Percentiles rank a stretch among this genome's conserved stretches.
Conservation (phyloP, 768 basidiomycete genomes). For the Suillus bovinus region DNA sequence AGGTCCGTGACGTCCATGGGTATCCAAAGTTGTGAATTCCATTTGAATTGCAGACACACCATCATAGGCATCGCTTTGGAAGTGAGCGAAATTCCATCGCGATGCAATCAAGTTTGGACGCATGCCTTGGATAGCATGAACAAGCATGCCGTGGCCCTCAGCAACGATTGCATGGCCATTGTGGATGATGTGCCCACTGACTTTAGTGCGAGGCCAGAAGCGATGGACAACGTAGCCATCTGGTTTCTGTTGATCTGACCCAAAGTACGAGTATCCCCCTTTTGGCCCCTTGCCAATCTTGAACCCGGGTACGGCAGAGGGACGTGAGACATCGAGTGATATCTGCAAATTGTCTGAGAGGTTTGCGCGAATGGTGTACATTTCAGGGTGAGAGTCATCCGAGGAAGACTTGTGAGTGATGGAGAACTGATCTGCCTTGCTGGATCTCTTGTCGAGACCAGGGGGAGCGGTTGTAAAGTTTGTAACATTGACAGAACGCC, state of each 20-base stretch:
- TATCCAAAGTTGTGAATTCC: conserved; percentile 88
- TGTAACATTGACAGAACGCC: conserved; percentile 86
- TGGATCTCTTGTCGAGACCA: conserved; percentile 80
- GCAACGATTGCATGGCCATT: conserved; percentile 60
- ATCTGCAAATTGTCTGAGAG: conserved; percentile 80
- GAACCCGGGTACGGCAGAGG: conserved; percentile 76
- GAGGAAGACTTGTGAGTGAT: conserved; percentile 62
- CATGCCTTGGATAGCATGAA: conserved; percentile 99
- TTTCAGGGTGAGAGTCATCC: conserved; percentile 65
- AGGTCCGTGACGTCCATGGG: conserved; percentile 74
- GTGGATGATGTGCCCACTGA: conserved; percentile 65
- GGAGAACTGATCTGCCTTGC: conserved; percentile 83
- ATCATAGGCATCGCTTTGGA: conserved; percentile 72
- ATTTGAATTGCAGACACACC: conserved; percentile 89
- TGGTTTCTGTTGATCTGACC: conserved; percentile 61
- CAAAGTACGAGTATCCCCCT: conserved; percentile 91
- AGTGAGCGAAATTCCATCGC: conserved; percentile 94
- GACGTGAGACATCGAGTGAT: conserved; percentile 69
- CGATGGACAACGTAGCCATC: conserved; percentile 89
- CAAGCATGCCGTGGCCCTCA: conserved; percentile 78
- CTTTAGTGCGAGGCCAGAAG: conserved; percentile 78
- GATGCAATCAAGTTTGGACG: conserved; percentile 91
- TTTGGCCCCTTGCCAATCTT: conserved; percentile 88
- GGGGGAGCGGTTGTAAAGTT: conserved; percentile 80
- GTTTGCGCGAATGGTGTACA: conserved; percentile 78